A percentile compares a stretch with the other conserved stretches of the same genome.
Evolutionary conservation across 169 alveolate genomes (phyloP).

Genomic region (Babesia bovis): DNA sequence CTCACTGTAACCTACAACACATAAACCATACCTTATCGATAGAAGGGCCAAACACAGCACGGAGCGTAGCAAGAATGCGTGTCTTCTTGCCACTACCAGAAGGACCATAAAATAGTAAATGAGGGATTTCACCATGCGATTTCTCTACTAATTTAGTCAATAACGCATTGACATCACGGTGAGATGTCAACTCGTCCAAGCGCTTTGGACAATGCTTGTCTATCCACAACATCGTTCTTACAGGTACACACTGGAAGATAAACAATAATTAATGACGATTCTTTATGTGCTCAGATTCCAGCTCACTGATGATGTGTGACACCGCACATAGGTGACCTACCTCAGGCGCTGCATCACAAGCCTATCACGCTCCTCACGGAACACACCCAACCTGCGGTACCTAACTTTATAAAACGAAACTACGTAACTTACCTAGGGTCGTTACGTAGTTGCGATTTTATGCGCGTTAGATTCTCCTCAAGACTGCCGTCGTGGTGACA

Average conservation of each 20-base stretch:
- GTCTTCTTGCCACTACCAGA: conserved; percentile 98
- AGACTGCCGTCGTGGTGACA: conserved; percentile 27
- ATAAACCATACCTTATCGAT: conserved; percentile 73
- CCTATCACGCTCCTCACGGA: conserved; percentile 65
- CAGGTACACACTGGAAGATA: background rate
- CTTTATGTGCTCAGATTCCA: conserved; percentile 13
- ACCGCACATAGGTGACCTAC: conserved; percentile 34
- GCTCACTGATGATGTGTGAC: conserved; percentile 47
- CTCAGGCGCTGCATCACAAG: conserved; percentile 58
- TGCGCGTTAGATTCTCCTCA: conserved; percentile 12
- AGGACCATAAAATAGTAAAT: conserved; percentile 96
- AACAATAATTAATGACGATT: background rate
- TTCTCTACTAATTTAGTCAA: conserved; percentile 81
- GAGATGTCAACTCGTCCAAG: conserved; percentile 82
- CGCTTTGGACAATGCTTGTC: conserved; percentile 91
- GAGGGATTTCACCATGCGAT: conserved; percentile 93
- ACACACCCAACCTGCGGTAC: conserved; percentile 63
- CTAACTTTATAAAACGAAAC: conserved; percentile 10
- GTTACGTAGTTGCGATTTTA: background rate
- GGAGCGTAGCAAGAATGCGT: conserved; percentile 88
- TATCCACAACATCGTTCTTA: conserved; percentile 85
- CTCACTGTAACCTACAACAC: conserved; percentile 32
- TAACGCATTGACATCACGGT: conserved; percentile 81
- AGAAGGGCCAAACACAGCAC: conserved; percentile 87
- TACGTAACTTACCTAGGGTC: conserved; percentile 22